Percentiles rank a stretch among this genome's conserved stretches.
phyloP scores from a whole-genome alignment of 2,329 filamentous ascomycete genomes.

The Xylaria arbuscula region DNA sequence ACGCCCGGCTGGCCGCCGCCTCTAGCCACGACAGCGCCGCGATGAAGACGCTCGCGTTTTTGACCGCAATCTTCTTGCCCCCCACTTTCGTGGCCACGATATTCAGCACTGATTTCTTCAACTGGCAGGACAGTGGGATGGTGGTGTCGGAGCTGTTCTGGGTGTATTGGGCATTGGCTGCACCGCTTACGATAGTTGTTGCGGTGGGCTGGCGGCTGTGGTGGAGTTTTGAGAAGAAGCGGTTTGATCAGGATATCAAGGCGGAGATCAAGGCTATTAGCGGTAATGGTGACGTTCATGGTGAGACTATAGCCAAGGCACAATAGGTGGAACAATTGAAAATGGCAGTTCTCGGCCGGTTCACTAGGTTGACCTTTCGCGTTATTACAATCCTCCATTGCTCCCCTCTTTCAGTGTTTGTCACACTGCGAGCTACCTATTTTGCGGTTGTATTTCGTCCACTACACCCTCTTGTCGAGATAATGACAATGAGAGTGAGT shows the following conservation, averaged over 20 bases:
- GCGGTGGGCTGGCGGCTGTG: conserved; percentile 25
- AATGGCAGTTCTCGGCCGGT: not conserved
- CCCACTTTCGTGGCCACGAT: conserved; percentile 23
- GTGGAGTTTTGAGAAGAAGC: conserved; percentile 27
- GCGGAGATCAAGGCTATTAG: conserved; percentile 19
- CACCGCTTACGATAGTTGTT: conserved; percentile 15
- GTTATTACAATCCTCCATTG: not conserved
- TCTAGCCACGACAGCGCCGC: conserved; percentile 24
- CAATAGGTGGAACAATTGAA: not conserved
- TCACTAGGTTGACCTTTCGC: not conserved
- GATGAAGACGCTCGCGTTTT: conserved; percentile 29
- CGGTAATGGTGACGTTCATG: not conserved
- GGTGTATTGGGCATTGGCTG: conserved; percentile 22
- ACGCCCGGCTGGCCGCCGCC: conserved; percentile 25
- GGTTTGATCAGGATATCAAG: conserved; percentile 24
- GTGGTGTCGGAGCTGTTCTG: conserved; percentile 22
- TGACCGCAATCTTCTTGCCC: conserved; percentile 19
- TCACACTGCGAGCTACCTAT: not conserved
- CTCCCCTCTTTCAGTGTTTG: not conserved
- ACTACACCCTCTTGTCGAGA: not conserved
- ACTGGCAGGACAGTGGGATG: conserved; percentile 14
- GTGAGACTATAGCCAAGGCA: not conserved
- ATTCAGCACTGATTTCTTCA: conserved; percentile 24
- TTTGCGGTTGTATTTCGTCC: not conserved
- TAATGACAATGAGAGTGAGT: too few relatives aligned